Conservation (phyloP, 495 filamentous ascomycete genomes). For the Hypoxylon perforatum region DNA sequence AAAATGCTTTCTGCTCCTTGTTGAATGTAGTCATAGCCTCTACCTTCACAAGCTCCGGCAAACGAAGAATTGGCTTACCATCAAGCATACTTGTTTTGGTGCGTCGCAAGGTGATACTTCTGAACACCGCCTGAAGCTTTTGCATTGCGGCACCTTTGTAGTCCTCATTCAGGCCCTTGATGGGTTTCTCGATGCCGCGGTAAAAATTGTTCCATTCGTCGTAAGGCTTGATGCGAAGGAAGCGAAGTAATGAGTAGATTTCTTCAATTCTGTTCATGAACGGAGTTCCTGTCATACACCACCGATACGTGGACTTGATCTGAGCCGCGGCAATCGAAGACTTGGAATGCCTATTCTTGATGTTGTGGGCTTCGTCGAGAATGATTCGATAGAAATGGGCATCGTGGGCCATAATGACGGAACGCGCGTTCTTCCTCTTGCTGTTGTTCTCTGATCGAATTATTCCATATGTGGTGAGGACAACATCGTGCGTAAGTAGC, state of each 20-base stretch:
- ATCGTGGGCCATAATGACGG: slow-evolving; percentile 66
- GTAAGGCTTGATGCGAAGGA: slow-evolving; percentile 87
- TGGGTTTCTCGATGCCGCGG: slow-evolving; percentile 36
- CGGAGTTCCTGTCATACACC: slow-evolving; percentile 92
- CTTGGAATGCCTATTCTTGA: slow-evolving; percentile 86
- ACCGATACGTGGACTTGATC: slow-evolving; percentile 73
- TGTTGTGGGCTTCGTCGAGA: slow-evolving; percentile 92
- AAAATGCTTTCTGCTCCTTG: slow-evolving; percentile 77
- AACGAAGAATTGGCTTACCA: slow-evolving; percentile 80
- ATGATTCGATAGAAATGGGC: slow-evolving; percentile 86
- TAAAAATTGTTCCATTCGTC: slow-evolving; percentile 69
- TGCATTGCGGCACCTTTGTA: slow-evolving; percentile 66
- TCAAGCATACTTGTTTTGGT: slow-evolving; percentile 87
- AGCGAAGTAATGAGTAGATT: slow-evolving; percentile 83
- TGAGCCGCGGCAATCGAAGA: slow-evolving; percentile 69
- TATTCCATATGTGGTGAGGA: slow-evolving; percentile 91
- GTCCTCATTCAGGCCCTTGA: slow-evolving; percentile 45
- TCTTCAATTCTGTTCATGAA: slow-evolving; percentile 93
- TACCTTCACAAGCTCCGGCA: slow-evolving; percentile 77
- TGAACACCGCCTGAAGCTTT: slow-evolving; percentile 81
- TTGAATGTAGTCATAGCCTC: slow-evolving; percentile 76
- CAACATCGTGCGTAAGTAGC: slow-evolving; percentile 78
- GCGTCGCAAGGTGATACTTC: slow-evolving; percentile 85
- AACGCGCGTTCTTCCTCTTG: slow-evolving; percentile 33
- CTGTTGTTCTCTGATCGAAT: slow-evolving; percentile 75